Percentiles rank a stretch among this genome's conserved stretches.
Evolutionary conservation across 352 stramenopile genomes (phyloP).

Genomic region (Globisporangium megalacanthum): DNA sequence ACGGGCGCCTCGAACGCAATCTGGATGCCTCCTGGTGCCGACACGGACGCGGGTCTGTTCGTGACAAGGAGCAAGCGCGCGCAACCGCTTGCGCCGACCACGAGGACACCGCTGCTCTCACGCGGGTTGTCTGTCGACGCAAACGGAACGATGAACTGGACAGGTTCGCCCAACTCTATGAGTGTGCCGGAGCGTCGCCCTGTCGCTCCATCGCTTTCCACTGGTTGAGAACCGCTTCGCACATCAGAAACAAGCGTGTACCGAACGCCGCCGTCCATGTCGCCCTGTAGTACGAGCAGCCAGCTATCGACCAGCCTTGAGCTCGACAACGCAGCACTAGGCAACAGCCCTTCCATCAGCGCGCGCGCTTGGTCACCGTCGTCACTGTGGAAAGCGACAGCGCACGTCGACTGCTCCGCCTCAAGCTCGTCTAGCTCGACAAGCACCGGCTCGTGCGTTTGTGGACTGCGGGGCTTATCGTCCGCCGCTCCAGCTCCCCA

Average conservation of each 20-base stretch:
- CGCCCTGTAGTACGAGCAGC: conserved; percentile 48
- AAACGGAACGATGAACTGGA: conserved; percentile 17
- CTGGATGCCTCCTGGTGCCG: conserved; percentile 12
- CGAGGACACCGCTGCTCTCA: conserved; percentile 1
- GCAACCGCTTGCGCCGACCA: conserved; percentile 3
- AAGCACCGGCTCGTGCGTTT: background rate
- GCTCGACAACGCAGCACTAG: background rate
- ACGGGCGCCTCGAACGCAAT: conserved; percentile 25
- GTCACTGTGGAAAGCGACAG: conserved; percentile 18
- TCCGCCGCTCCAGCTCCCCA: conserved; percentile 1
- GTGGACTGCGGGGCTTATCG: conserved; percentile 1
- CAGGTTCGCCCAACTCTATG: conserved; percentile 6
- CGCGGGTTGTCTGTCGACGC: background rate
- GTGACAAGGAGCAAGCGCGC: background rate
- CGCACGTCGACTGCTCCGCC: conserved; percentile 55
- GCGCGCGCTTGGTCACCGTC: conserved; percentile 2
- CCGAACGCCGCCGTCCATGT: conserved; percentile 44
- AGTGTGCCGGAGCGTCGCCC: conserved; percentile 3
- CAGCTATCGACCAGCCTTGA: background rate
- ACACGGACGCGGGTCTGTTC: background rate
- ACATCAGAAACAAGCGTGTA: conserved; percentile 15
- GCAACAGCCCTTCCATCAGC: conserved; percentile 27
- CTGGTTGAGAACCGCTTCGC: too few relatives aligned
- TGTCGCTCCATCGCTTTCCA: background rate
- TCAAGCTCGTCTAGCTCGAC: conserved; percentile 52